Evolutionary conservation across 1,139 yeast species (phyloP), one percentile per base, ranked within the genome.

Genomic region (Yamadazyma epiphylla): DNA sequence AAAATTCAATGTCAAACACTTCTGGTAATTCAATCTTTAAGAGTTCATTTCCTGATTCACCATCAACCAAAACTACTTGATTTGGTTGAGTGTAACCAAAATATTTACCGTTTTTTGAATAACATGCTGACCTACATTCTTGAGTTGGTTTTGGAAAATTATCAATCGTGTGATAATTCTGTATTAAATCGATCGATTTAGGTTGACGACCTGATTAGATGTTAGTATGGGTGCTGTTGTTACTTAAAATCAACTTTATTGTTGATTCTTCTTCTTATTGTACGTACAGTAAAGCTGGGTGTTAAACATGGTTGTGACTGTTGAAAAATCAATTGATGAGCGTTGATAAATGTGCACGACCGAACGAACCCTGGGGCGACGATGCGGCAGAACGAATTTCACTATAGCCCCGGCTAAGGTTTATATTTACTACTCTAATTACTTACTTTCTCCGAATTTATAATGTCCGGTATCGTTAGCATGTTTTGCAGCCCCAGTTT

Each of bases 1-100:
- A 86, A 53, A 91, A 87, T 43, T 77, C 79, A 48, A 91, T 60
- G 51, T 91, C 97, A 48, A 81, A 79, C 14, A 84, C 84, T 41
- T 84, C 88, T 17, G 64, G 53, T 23, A 76, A 60, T 19, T 68
- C 74, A 30, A 84, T 54, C 12, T 56, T 61, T 29, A 68, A 57
- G 30, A 70, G 50, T 20, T 61, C 38, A 29, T 42, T 42, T 13
- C 44, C 46, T n/a, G 44, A 21, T 6, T 52, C 50, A 22, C 65
- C 57, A 42, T 76, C 69, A 33, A 76, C 65, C 19, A 88, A 69
- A 32, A 67, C 66, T 28, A 86, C 81, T 53, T 64, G 58, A 34
- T 59, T 49, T 30, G 80, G 74, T 58, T 77, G 70, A 41, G 81
- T 62, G 56, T 68, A 66, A 14, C 82, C 82, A 51, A 80, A 69